phyloP scores from a whole-genome alignment of 2,329 filamentous ascomycete genomes.

The Colletotrichum coccodes region DNA sequence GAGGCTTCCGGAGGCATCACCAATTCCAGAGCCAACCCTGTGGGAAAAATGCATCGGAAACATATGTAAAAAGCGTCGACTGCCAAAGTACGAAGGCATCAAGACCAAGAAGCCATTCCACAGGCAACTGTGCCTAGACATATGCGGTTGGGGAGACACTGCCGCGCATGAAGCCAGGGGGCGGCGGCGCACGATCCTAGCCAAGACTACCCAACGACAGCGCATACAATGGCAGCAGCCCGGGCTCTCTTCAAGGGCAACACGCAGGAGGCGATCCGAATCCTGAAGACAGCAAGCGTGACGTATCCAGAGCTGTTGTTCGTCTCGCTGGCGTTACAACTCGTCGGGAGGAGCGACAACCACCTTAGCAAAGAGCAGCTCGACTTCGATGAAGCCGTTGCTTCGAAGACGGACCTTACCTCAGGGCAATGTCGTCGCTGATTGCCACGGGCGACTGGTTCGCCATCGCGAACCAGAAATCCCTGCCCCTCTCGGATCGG shows the following conservation, averaged over 20 bases:
- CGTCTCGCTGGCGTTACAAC: constrained; percentile 73
- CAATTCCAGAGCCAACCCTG: constrained; percentile 57
- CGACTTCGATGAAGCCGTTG: constrained; percentile 67
- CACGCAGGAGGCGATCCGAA: constrained; percentile 73
- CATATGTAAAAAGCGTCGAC: constrained; percentile 70
- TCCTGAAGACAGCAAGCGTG: constrained; percentile 75
- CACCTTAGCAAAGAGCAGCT: constrained; percentile 58
- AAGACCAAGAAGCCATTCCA: constrained; percentile 75
- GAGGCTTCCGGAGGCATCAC: constrained; percentile 57
- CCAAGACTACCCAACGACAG: constrained; percentile 61
- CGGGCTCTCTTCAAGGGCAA: constrained; percentile 80
- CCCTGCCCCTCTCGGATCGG: constrained; percentile 79
- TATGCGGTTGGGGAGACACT: constrained; percentile 77
- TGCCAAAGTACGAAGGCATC: constrained; percentile 72
- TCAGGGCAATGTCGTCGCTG: constrained; percentile 81
- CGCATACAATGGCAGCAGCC: constrained; percentile 79
- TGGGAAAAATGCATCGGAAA: constrained; percentile 72
- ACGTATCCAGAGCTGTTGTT: constrained; percentile 73
- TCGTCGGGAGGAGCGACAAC: constrained; percentile 63
- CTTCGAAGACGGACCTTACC: constrained; percentile 79
- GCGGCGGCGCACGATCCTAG: constrained; percentile 51
- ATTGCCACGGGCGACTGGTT: constrained; percentile 83
- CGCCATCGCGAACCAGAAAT: constrained; percentile 76
- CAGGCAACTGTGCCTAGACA: constrained; percentile 78
- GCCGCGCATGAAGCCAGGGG: constrained; percentile 39